Conservation (phyloP, 768 basidiomycete species). For the Hericium coralloides region DNA sequence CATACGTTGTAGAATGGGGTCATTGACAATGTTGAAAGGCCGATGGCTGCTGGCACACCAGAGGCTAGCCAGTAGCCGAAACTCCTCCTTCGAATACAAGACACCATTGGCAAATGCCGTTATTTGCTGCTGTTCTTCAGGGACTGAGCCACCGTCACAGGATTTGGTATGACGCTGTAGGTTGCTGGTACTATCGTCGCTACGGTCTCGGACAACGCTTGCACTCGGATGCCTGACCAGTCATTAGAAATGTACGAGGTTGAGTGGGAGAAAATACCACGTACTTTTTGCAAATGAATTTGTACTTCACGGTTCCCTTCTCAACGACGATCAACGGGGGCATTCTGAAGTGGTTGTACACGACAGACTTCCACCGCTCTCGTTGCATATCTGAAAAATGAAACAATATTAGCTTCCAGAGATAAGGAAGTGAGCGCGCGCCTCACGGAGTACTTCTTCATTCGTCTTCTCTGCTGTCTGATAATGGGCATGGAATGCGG, state of each 20-base stretch:
- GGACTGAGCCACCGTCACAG: not conserved
- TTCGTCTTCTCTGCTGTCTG: no score
- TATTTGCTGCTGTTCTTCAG: not conserved
- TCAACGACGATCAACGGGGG: not conserved
- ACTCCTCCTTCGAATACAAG: no score
- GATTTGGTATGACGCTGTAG: slow-evolving; percentile 5
- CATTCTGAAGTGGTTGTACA: not conserved
- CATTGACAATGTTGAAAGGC: no score
- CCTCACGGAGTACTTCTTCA: no score
- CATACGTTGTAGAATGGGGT: no score
- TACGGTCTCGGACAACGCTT: not conserved
- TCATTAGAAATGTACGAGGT: not conserved
- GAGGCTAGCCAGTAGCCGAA: no score
- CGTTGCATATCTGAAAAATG: no score
- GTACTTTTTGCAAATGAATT: not conserved
- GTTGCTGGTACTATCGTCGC: slow-evolving; percentile 1
- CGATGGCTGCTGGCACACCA: no score
- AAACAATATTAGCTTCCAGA: no score
- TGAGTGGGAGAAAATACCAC: not conserved
- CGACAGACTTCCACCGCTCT: no score
- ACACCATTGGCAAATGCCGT: slow-evolving; percentile 10
- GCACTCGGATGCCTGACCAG: not conserved
- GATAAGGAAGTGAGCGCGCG: no score
- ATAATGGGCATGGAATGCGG: no score
- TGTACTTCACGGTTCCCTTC: not conserved